A percentile compares a stretch with the other conserved stretches of the same genome.
Evolutionary conservation across 306 rosid genomes (phyloP).

Genomic region (Trifolium subterraneum): DNA sequence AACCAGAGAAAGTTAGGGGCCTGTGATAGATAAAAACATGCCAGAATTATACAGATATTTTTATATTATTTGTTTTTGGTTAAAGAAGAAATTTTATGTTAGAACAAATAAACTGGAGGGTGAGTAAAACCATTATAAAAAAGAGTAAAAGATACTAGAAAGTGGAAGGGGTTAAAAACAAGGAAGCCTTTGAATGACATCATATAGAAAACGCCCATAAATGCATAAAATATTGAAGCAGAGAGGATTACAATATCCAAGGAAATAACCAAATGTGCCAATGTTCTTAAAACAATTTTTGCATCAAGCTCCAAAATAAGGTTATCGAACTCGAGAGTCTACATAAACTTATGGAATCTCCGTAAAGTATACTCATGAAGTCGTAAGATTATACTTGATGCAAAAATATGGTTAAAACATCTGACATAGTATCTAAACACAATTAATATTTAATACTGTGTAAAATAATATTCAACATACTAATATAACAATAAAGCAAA

Average conservation of each 20-base stretch:
- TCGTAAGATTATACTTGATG: background rate
- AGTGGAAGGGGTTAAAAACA: constrained; percentile 28
- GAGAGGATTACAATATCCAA: constrained; percentile 15
- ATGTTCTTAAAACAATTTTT: background rate
- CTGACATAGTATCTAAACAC: background rate
- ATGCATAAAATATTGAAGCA: constrained; percentile 14
- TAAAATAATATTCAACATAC: constrained; percentile 6
- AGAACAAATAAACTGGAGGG: background rate
- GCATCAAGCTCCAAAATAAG: constrained; percentile 18
- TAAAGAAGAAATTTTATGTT: constrained; percentile 26
- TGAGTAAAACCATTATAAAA: constrained; percentile 1
- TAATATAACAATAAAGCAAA: background rate
- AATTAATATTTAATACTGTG: background rate
- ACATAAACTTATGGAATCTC: constrained; percentile 6
- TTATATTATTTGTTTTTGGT: constrained; percentile 7
- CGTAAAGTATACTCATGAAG: background rate
- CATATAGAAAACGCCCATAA: constrained; percentile 20
- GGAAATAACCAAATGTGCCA: constrained; percentile 25
- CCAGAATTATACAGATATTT: constrained; percentile 6
- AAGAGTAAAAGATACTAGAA: constrained; percentile 24
- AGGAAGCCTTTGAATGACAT: constrained; percentile 28
- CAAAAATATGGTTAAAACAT: constrained; percentile 3
- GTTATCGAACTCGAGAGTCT: background rate
- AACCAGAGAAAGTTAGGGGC: constrained; percentile 30
- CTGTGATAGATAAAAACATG: constrained; percentile 32